Conservation (phyloP, 768 basidiomycete genomes). For the Podaxis sp. region DNA sequence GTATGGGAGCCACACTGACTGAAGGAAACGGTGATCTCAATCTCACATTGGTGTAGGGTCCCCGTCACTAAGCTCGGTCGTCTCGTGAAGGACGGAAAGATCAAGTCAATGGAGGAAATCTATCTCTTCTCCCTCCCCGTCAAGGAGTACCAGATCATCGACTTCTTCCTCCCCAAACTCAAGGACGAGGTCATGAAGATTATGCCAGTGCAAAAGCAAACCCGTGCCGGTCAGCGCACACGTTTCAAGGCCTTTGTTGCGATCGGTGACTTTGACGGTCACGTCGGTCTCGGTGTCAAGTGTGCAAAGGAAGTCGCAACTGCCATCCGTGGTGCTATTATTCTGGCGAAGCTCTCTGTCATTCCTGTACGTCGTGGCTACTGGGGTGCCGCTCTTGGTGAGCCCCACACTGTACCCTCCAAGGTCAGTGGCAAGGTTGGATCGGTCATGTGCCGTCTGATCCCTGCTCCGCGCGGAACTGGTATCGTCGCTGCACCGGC, state of each 20-base stretch:
- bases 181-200: slow-evolving; percentile 99
- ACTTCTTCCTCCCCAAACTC: slow-evolving; percentile 97
- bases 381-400: slow-evolving; percentile 99
- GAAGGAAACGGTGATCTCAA: not conserved
- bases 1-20: slow-evolving; percentile 36
- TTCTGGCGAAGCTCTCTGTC: slow-evolving; percentile 96
- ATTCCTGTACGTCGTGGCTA: slow-evolving; percentile 98
- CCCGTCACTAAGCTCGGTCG: slow-evolving; percentile 99
- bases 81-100: slow-evolving; percentile 98
- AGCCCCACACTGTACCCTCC: slow-evolving; percentile 98
- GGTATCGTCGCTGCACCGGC: slow-evolving; percentile 99
- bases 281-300: slow-evolving; percentile 99
- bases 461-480: slow-evolving; percentile 97
- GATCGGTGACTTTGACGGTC: slow-evolving; percentile 97
- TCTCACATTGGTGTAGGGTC: slow-evolving; percentile 48
- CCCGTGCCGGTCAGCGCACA: slow-evolving; percentile 98
- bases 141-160: slow-evolving; percentile 99
- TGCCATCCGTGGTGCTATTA: slow-evolving; percentile 99
- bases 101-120: slow-evolving; percentile 99
- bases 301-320: slow-evolving; percentile 99
- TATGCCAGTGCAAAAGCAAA: slow-evolving; percentile 99
- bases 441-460: slow-evolving; percentile 98
- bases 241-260: slow-evolving; percentile 99
- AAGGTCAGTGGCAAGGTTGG: slow-evolving; percentile 99
- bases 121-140: slow-evolving; percentile 99